Conservation (phyloP, 2,329 filamentous ascomycete species). For the Orbilia ellipsospora region DNA sequence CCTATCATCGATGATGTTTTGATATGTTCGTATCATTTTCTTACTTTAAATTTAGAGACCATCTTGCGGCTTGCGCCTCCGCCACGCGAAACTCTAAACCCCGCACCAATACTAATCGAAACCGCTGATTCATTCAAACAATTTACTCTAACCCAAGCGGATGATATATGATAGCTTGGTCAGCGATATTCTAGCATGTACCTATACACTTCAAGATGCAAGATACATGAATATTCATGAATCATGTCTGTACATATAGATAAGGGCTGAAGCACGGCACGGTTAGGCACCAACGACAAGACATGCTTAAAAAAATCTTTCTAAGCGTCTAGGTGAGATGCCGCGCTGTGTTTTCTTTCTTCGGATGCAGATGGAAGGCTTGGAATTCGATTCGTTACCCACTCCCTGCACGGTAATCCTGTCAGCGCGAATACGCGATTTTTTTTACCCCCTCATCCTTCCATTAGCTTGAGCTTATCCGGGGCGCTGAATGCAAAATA, state of each 20-base stretch:
- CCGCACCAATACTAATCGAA: no score
- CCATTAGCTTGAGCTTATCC: background rate
- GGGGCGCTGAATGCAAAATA: background rate
- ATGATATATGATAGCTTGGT: no score
- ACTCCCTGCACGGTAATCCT: conserved; percentile 21
- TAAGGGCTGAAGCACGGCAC: background rate
- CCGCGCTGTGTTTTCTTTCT: conserved; percentile 2
- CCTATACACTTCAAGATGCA: no score
- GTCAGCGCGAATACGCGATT: conserved; percentile 26
- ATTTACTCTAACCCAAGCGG: no score
- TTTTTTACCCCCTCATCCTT: background rate
- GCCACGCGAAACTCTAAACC: background rate
- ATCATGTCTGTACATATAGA: no score
- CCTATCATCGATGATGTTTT: no score
- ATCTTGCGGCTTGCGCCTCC: background rate
- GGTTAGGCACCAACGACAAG: conserved; percentile 1
- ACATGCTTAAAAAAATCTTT: background rate
- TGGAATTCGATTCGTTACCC: background rate
- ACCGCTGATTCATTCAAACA: no score
- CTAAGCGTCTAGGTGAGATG: conserved; percentile 13
- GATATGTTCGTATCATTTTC: no score
- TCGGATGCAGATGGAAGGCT: background rate
- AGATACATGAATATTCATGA: no score
- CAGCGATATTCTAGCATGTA: no score
- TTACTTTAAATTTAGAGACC: no score